These are phyloP conservation scores for Hypoxylon perforatum DNA, from an alignment of 495 filamentous ascomycete species.

Conservation along the genomic window DNA sequence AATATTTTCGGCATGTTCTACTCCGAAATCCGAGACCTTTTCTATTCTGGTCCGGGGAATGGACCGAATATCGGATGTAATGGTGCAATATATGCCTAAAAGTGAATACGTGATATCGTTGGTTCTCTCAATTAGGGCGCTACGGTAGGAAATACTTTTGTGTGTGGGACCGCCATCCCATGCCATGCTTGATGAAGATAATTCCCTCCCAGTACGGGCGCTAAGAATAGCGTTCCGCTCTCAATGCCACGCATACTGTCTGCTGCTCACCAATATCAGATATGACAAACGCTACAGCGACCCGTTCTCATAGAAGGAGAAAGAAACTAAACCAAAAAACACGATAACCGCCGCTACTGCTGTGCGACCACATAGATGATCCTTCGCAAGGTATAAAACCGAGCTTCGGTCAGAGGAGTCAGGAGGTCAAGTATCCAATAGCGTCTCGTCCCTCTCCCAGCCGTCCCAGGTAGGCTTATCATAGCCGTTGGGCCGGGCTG, in stretches of 20 bases:
- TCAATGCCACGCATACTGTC: conserved; percentile 16
- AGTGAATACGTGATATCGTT: background rate
- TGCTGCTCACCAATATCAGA: conserved; percentile 14
- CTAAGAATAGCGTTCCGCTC: conserved; percentile 3
- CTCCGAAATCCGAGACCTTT: background rate
- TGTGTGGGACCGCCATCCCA: background rate
- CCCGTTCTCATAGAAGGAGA: conserved; percentile 19
- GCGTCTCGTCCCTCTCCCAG: conserved; percentile 57
- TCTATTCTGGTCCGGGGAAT: background rate
- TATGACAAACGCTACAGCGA: conserved; percentile 29
- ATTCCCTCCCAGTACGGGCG: background rate
- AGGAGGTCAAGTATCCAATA: conserved; percentile 44
- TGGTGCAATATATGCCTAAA: background rate
- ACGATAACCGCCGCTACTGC: conserved; percentile 39
- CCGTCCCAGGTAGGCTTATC: conserved; percentile 64
- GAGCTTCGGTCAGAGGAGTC: background rate
- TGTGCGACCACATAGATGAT: conserved; percentile 29
- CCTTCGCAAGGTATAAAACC: conserved; percentile 19
- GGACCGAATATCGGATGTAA: background rate
- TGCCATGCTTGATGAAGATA: conserved; percentile 11
- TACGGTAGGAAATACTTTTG: background rate
- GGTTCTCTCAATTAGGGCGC: background rate
- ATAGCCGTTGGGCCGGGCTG: conserved; percentile 68
- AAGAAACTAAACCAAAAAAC: conserved; percentile 21
- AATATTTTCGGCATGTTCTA: background rate